Conservation (phyloP, 179 eudicot genomes). For the Beta corolliflora region DNA sequence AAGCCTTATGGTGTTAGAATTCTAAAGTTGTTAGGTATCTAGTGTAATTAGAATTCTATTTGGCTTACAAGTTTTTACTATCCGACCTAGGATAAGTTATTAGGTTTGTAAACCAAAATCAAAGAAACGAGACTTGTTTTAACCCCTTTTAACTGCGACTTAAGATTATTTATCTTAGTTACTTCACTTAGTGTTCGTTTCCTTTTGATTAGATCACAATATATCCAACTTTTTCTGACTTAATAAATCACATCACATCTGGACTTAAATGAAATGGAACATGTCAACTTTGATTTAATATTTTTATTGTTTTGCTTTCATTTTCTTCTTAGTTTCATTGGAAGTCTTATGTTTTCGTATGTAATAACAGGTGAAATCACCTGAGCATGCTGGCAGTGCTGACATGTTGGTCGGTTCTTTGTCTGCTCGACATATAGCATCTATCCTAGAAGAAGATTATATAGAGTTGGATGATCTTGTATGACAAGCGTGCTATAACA, state of each 20-base stretch:
- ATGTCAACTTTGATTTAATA: not conserved
- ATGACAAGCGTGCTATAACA: conserved; percentile 5
- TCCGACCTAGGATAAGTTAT: no score
- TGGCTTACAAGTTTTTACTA: no score
- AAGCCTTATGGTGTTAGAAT: no score
- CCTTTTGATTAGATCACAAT: no score
- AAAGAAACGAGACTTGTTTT: no score
- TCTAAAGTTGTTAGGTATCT: no score
- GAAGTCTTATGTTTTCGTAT: not conserved
- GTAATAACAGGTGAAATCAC: conserved; percentile 32
- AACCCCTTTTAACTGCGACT: no score
- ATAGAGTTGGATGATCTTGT: conserved; percentile 53
- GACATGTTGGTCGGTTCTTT: conserved; percentile 17
- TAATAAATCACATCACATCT: not conserved
- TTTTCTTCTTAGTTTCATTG: not conserved
- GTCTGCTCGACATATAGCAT: conserved; percentile 22
- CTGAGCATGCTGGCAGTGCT: conserved; percentile 23
- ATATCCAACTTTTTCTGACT: no score
- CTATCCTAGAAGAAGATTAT: conserved; percentile 42
- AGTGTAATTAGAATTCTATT: no score
- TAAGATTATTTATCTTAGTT: no score
- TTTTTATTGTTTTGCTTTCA: not conserved
- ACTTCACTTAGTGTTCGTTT: no score
- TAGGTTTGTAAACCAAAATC: no score
- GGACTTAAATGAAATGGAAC: not conserved